Evolutionary conservation across 805 yeast species (phyloP).

Genomic region (Schwanniomyces pseudopolymorphus): DNA sequence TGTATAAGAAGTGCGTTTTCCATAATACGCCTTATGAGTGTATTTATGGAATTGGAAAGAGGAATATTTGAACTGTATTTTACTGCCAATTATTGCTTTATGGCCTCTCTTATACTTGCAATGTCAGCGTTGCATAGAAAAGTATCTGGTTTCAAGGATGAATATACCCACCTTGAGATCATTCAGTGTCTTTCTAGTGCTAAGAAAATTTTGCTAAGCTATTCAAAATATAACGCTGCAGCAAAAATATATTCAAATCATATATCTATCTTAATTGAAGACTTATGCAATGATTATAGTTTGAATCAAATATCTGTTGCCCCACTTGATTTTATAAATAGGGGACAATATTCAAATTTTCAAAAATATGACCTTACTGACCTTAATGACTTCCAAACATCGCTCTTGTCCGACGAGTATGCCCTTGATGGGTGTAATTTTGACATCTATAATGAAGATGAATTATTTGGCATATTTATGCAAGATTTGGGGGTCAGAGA

Average conservation of each 20-base stretch:
- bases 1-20: conserved; percentile 14
- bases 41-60: conserved; percentile 10
- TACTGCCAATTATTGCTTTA: conserved; percentile 13
- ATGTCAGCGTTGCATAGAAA: background rate
- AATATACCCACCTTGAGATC: background rate
- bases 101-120: conserved; percentile 9
- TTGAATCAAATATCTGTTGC: background rate
- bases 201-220: background rate
- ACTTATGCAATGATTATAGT: background rate
- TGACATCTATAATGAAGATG: background rate
- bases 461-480: background rate
- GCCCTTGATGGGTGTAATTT: background rate
- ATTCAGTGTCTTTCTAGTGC: background rate
- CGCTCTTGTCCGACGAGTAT: background rate
- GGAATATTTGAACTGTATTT: conserved; percentile 13
- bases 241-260: background rate
- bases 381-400: background rate
- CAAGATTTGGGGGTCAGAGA: background rate
- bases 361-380: background rate
- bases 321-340: background rate
- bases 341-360: background rate
- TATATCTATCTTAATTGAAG: background rate
- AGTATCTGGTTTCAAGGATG: background rate
- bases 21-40: conserved; percentile 12
- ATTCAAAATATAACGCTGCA: background rate